Evolutionary conservation across 2,329 filamentous ascomycete species (phyloP).

Genomic region (Aspergillus quadrilineatus): DNA sequence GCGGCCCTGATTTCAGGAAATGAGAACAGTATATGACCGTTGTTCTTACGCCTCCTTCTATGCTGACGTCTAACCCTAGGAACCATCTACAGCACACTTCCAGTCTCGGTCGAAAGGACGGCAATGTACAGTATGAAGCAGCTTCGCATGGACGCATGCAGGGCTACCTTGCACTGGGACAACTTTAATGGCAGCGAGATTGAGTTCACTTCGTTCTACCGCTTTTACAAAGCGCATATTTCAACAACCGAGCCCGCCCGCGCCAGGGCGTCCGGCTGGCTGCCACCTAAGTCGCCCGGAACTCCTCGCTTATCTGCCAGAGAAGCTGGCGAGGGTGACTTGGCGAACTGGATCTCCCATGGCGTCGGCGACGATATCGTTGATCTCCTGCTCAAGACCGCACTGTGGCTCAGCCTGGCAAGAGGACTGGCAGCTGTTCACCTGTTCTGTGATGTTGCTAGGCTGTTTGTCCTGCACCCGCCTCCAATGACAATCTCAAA

Average conservation of each 20-base stretch:
- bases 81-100: slow-evolving; percentile 17
- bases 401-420: slow-evolving; percentile 28
- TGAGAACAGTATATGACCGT: slow-evolving; percentile 19
- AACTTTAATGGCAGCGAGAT: slow-evolving; percentile 18
- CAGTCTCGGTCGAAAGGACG: slow-evolving; percentile 13
- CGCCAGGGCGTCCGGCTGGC: slow-evolving; percentile 20
- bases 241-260: slow-evolving; percentile 14
- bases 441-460: slow-evolving; percentile 29
- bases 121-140: slow-evolving; percentile 19
- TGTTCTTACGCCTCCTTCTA: background rate
- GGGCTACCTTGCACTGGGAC: slow-evolving; percentile 20
- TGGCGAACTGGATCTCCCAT: slow-evolving; percentile 17
- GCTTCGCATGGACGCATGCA: slow-evolving; percentile 22
- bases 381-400: slow-evolving; percentile 24
- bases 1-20: slow-evolving; percentile 8
- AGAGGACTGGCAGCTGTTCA: slow-evolving; percentile 29
- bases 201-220: slow-evolving; percentile 21
- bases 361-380: slow-evolving; percentile 7
- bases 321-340: slow-evolving; percentile 9
- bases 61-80: slow-evolving; percentile 9
- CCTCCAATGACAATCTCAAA: slow-evolving; percentile 4
- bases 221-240: slow-evolving; percentile 22
- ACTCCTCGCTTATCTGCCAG: slow-evolving; percentile 15
- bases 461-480: slow-evolving; percentile 22
- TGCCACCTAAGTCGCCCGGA: slow-evolving; percentile 16